Conservation (phyloP, 2,329 filamentous ascomycete species). For the Didymellaceae sp. region DNA sequence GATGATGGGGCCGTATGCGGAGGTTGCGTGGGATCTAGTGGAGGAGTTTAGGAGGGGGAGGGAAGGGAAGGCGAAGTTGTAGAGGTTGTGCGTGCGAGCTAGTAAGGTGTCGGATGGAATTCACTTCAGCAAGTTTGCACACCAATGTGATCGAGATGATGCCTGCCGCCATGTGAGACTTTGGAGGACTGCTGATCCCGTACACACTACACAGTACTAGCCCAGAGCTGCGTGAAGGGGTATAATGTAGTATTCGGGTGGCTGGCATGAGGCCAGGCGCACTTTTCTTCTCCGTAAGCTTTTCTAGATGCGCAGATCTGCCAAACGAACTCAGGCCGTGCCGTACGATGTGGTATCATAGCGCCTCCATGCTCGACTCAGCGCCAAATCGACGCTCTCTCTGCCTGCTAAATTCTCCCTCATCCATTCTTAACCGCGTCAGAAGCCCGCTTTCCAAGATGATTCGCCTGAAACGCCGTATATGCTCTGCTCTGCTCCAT, state of each 20-base stretch:
- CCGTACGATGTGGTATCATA: conserved; percentile 35
- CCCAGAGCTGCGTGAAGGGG: neutral
- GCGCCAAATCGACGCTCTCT: no score
- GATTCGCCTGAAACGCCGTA: conserved; percentile 30
- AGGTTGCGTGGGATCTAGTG: conserved; percentile 79
- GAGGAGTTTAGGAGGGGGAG: conserved; percentile 53
- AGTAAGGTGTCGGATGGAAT: no score
- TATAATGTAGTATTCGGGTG: conserved; percentile 5
- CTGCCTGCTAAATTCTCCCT: conserved; percentile 3
- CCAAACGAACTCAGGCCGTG: conserved; percentile 13
- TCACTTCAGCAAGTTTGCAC: no score
- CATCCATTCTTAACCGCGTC: no score
- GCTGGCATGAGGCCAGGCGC: conserved; percentile 3
- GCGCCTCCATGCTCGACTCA: conserved; percentile 31
- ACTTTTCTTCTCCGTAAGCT: conserved; percentile 23
- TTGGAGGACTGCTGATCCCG: no score
- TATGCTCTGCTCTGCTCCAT: conserved; percentile 15
- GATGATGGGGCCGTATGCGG: conserved; percentile 73
- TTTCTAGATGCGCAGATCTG: conserved; percentile 8
- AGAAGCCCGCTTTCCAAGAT: conserved; percentile 30
- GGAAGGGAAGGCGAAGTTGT: conserved; percentile 47
- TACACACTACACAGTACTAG: no score
- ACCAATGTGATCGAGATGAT: no score
- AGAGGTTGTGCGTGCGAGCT: no score
- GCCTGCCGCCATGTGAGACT: no score